Evolutionary conservation across 2,329 filamentous ascomycete species (phyloP).

Genomic region (Scortechinia acanthostroma): DNA sequence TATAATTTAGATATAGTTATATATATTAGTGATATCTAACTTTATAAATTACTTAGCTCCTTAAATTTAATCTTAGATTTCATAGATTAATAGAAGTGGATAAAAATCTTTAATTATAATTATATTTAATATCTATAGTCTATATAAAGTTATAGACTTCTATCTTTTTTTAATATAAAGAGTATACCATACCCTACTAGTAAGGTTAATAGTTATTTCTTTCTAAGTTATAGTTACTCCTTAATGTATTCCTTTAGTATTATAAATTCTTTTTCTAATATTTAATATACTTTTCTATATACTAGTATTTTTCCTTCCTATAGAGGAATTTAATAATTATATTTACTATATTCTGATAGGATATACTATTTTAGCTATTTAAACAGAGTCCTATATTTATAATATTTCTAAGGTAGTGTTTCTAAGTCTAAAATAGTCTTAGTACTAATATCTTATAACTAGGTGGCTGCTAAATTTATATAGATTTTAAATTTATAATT

Average conservation of each 20-base stretch:
- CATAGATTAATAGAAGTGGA: conserved; percentile 5
- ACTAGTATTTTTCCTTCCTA: conserved; percentile 6
- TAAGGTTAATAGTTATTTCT: conserved; percentile 9
- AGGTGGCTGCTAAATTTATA: too few relatives aligned
- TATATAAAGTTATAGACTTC: conserved; percentile 11
- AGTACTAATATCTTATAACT: too few relatives aligned
- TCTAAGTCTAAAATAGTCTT: too few relatives aligned
- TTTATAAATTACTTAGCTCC: conserved; percentile 10
- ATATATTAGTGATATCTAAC: conserved; percentile 10
- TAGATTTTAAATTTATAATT: too few relatives aligned
- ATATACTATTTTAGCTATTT: neutral
- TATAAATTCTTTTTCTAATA: conserved; percentile 8
- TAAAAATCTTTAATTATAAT: neutral
- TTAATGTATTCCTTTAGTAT: conserved; percentile 9
- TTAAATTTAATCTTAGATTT: neutral
- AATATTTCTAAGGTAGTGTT: neutral
- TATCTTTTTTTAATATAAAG: conserved; percentile 8
- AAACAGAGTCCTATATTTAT: neutral
- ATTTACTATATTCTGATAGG: conserved; percentile 3
- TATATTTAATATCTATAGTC: conserved; percentile 10
- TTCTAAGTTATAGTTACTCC: conserved; percentile 9
- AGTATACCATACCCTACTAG: conserved; percentile 8
- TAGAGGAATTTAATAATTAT: conserved; percentile 11
- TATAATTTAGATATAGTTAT: conserved; percentile 2
- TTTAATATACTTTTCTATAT: conserved; percentile 8